A percentile compares a stretch with the other conserved stretches of the same genome.
phyloP scores from a whole-genome alignment of 192 early-diverging fungal species.

The Geranomyces variabilis region DNA sequence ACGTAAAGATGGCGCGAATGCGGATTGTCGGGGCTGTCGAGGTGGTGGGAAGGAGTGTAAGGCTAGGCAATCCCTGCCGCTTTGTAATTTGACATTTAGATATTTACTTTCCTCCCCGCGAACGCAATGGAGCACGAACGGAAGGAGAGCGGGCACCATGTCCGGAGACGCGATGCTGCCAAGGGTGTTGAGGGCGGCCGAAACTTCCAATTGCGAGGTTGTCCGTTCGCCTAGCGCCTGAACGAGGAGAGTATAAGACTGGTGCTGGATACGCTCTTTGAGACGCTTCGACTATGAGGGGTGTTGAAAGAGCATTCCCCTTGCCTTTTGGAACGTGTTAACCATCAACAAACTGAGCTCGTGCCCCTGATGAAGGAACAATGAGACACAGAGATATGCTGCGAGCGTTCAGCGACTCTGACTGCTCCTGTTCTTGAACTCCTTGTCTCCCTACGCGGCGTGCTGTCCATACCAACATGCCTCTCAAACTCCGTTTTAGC shows the following conservation, averaged over 20 bases:
- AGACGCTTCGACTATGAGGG: too few relatives aligned
- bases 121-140: background rate
- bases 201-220: background rate
- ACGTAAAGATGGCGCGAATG: background rate
- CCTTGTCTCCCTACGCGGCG: too few relatives aligned
- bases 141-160: conserved; percentile 9
- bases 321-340: conserved; percentile 13
- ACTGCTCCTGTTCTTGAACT: too few relatives aligned
- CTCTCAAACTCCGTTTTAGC: conserved; percentile 13
- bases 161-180: background rate
- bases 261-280: too few relatives aligned
- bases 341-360: conserved; percentile 8
- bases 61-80: too few relatives aligned
- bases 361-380: background rate
- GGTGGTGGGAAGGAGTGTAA: background rate
- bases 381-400: conserved; percentile 11
- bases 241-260: background rate
- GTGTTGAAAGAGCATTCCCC: too few relatives aligned
- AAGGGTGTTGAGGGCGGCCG: conserved; percentile 1
- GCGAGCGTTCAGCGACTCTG: too few relatives aligned
- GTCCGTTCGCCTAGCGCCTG: background rate
- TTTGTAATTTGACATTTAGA: too few relatives aligned
- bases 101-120: background rate
- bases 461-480: conserved; percentile 10
- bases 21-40: background rate